Percentiles rank a stretch among this genome's conserved stretches.
Conservation (phyloP, 805 yeast genomes). For the Jamesozyma spencerorum region DNA sequence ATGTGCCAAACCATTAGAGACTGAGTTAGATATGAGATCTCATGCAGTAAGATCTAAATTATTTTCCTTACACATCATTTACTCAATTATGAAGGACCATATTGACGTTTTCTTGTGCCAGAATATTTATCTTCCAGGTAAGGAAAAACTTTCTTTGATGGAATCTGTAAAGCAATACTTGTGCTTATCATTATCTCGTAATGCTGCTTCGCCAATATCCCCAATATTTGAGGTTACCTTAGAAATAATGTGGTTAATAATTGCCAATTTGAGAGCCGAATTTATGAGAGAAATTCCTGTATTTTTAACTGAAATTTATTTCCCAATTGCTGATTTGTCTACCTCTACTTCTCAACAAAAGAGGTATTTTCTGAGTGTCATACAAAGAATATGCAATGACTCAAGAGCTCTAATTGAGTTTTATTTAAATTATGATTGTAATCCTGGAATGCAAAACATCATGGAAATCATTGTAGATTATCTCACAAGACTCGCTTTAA, state of each 20-base stretch:
- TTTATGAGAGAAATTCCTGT: conserved; percentile 93
- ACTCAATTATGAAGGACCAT: conserved; percentile 76
- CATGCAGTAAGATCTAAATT: conserved; percentile 89
- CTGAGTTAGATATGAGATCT: conserved; percentile 75
- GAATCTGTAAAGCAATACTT: conserved; percentile 78
- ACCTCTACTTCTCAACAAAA: conserved; percentile 90
- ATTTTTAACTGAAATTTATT: conserved; percentile 82
- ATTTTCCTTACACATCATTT: conserved; percentile 78
- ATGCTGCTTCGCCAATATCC: conserved; percentile 84
- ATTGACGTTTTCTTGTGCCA: conserved; percentile 67
- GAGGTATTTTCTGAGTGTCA: conserved; percentile 70
- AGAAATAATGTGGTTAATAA: conserved; percentile 86
- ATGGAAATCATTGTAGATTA: conserved; percentile 78
- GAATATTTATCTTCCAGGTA: conserved; percentile 44
- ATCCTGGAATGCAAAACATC: conserved; percentile 65
- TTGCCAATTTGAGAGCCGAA: conserved; percentile 73
- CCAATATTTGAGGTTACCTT: conserved; percentile 87
- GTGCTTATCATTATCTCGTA: conserved; percentile 73
- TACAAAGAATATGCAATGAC: conserved; percentile 75
- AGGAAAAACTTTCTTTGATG: conserved; percentile 53
- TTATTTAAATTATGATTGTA: conserved; percentile 93
- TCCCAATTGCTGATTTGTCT: conserved; percentile 87
- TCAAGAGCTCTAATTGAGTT: conserved; percentile 87
- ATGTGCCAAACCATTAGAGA: conserved; percentile 75
- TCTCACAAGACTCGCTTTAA: conserved; percentile 55